Percentiles rank a stretch among this genome's conserved stretches.
These are phyloP conservation scores for Saturnispora mendoncae DNA, from an alignment of 805 yeast species.

Conservation along the genomic window DNA sequence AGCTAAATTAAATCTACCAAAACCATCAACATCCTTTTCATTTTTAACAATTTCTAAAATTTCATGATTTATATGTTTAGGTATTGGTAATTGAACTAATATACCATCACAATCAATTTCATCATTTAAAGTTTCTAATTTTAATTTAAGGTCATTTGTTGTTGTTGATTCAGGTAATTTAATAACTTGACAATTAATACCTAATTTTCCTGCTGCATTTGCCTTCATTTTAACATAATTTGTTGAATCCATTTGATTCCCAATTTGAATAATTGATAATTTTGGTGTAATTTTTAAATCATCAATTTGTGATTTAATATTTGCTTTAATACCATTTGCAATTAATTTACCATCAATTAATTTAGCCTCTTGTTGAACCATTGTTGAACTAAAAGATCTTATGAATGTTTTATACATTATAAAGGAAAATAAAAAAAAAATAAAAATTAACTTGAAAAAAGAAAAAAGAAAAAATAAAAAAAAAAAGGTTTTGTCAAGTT, in stretches of 20 bases:
- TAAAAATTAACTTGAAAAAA: background rate
- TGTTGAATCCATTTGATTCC: conserved; percentile 69
- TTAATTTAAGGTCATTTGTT: conserved; percentile 40
- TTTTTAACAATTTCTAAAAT: conserved; percentile 35
- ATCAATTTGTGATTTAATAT: conserved; percentile 2
- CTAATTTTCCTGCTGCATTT: conserved; percentile 67
- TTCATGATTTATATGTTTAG: conserved; percentile 56
- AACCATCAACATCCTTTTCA: conserved; percentile 76
- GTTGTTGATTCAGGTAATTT: conserved; percentile 45
- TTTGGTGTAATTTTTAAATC: conserved; percentile 46
- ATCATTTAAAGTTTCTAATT: conserved; percentile 37
- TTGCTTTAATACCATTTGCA: conserved; percentile 3
- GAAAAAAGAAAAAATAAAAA: background rate
- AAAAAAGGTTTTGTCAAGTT: conserved; percentile 1
- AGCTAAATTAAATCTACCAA: conserved; percentile 69
- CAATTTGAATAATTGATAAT: conserved; percentile 68
- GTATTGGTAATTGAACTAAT: conserved; percentile 70
- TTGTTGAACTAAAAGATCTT: conserved; percentile 1
- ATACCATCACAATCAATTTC: conserved; percentile 60
- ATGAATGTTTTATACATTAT: background rate
- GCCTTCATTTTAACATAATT: conserved; percentile 75
- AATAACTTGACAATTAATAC: conserved; percentile 51
- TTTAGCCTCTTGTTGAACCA: background rate
- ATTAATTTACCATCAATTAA: conserved; percentile 6
- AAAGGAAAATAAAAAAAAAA: background rate